phyloP scores from a whole-genome alignment of 1,284 basidiomycete species.

The Phellinidium pouzarii region DNA sequence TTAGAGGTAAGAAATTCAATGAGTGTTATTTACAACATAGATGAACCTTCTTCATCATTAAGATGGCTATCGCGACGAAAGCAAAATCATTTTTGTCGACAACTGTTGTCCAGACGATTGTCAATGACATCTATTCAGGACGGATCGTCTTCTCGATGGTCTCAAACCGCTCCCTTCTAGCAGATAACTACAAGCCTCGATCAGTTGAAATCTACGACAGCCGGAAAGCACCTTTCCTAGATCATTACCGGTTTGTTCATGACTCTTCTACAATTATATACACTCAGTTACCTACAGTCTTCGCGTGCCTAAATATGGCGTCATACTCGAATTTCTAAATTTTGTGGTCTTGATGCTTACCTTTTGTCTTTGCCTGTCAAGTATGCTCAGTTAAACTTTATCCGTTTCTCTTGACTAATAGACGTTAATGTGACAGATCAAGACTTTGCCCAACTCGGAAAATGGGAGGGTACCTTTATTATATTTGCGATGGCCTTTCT shows the following conservation, averaged over 20 bases:
- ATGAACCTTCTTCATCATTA: too few relatives aligned
- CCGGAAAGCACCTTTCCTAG: constrained; percentile 67
- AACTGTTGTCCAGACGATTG: constrained; percentile 74
- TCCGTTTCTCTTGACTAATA: background rate
- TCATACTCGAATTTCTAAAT: constrained; percentile 73
- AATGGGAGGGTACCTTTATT: constrained; percentile 68
- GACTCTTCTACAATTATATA: background rate
- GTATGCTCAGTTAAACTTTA: constrained; percentile 35
- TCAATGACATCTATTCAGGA: constrained; percentile 77
- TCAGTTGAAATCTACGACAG: constrained; percentile 72
- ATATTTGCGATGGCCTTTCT: constrained; percentile 71
- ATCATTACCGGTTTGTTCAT: constrained; percentile 63
- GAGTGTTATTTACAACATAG: background rate
- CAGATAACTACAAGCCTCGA: constrained; percentile 80
- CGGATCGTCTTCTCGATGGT: constrained; percentile 60
- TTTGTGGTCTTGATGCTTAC: constrained; percentile 60
- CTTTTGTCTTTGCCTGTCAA: constrained; percentile 68
- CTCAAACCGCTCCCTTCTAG: constrained; percentile 66
- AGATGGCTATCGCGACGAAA: constrained; percentile 82
- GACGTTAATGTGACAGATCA: constrained; percentile 40
- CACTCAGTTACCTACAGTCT: constrained; percentile 36
- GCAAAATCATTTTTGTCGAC: constrained; percentile 76
- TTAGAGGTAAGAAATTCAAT: constrained; percentile 51
- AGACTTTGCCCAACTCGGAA: constrained; percentile 42
- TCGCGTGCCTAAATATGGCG: constrained; percentile 76